These are phyloP conservation scores for Leptomonas seymouri DNA, from an alignment of 208 protist genomes.

Conservation along the genomic window DNA sequence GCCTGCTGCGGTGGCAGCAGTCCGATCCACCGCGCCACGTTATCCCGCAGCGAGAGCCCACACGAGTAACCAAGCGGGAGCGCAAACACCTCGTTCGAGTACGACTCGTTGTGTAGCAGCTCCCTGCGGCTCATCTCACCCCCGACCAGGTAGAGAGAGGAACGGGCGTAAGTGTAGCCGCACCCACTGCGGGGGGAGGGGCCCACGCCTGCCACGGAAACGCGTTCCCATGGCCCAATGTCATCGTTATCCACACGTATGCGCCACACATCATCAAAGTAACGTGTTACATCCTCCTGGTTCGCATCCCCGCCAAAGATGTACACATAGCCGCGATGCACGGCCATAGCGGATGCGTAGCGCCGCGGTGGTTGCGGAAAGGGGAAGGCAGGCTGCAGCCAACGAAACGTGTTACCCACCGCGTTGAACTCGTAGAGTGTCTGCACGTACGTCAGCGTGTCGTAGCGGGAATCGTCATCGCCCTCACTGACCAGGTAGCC, in stretches of 20 bases:
- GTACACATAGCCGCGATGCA: slow-evolving; percentile 49
- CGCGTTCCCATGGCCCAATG: slow-evolving; percentile 23
- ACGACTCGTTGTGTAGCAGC: slow-evolving; percentile 28
- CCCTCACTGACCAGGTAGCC: slow-evolving; percentile 33
- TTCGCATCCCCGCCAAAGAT: slow-evolving; percentile 84
- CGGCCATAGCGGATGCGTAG: slow-evolving; percentile 60
- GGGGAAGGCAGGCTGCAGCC: slow-evolving; percentile 9
- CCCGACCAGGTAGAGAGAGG: slow-evolving; percentile 73
- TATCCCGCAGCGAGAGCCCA: slow-evolving; percentile 48
- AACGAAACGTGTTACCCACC: slow-evolving; percentile 35
- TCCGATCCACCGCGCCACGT: slow-evolving; percentile 48
- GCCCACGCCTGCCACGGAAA: slow-evolving; percentile 19
- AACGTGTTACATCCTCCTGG: slow-evolving; percentile 31
- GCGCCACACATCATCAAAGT: slow-evolving; percentile 82
- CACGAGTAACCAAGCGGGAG: slow-evolving; percentile 58
- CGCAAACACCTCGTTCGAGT: slow-evolving; percentile 58
- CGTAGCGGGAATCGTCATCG: not conserved
- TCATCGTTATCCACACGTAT: slow-evolving; percentile 32
- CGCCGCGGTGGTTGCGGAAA: slow-evolving; percentile 36
- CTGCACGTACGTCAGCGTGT: slow-evolving; percentile 42
- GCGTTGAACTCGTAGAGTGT: slow-evolving; percentile 63
- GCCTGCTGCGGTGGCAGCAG: not conserved
- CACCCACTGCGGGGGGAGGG: slow-evolving; percentile 70
- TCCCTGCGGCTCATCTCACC: slow-evolving; percentile 48
- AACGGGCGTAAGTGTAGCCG: slow-evolving; percentile 41